Evolutionary conservation across 306 rosid species (phyloP).

Genomic region (Fragaria nilgerrensis): DNA sequence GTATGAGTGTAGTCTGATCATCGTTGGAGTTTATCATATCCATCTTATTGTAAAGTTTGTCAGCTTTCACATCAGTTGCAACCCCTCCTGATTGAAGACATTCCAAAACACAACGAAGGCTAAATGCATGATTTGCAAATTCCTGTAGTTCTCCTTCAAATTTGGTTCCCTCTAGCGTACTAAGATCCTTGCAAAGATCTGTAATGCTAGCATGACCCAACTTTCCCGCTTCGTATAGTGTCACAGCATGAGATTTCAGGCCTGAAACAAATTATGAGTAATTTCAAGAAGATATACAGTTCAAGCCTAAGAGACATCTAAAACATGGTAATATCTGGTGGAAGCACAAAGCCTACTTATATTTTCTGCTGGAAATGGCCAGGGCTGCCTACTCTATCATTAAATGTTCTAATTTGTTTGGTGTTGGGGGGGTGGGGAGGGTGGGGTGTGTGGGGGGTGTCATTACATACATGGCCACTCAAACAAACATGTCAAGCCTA

Average conservation of each 20-base stretch:
- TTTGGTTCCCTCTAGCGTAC: slow-evolving; percentile 77
- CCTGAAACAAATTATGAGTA: slow-evolving; percentile 45
- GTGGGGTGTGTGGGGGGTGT: background rate
- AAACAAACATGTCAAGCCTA: background rate
- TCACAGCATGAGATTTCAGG: slow-evolving; percentile 95
- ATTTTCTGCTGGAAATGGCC: background rate
- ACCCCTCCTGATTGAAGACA: slow-evolving; percentile 87
- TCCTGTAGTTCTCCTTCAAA: slow-evolving; percentile 97
- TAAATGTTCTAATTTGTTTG: background rate
- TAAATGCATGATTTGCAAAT: slow-evolving; percentile 93
- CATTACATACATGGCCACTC: background rate
- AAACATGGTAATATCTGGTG: slow-evolving; percentile 12
- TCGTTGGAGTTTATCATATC: slow-evolving; percentile 39
- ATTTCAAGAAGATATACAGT: background rate
- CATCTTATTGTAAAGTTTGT: slow-evolving; percentile 39
- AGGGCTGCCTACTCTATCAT: background rate
- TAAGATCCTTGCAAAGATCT: slow-evolving; percentile 93
- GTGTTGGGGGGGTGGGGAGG: too few relatives aligned
- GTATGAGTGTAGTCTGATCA: slow-evolving; percentile 41
- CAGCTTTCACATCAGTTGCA: slow-evolving; percentile 39
- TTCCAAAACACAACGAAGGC: slow-evolving; percentile 88
- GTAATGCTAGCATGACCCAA: slow-evolving; percentile 86
- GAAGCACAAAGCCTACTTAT: background rate
- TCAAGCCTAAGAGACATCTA: background rate
- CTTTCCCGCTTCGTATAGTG: slow-evolving; percentile 94